Percentiles rank a stretch among this genome's conserved stretches.
phyloP scores from a whole-genome alignment of 225 moss, liverwort and hornwort species.

The Physcomitrellopsis africana region DNA sequence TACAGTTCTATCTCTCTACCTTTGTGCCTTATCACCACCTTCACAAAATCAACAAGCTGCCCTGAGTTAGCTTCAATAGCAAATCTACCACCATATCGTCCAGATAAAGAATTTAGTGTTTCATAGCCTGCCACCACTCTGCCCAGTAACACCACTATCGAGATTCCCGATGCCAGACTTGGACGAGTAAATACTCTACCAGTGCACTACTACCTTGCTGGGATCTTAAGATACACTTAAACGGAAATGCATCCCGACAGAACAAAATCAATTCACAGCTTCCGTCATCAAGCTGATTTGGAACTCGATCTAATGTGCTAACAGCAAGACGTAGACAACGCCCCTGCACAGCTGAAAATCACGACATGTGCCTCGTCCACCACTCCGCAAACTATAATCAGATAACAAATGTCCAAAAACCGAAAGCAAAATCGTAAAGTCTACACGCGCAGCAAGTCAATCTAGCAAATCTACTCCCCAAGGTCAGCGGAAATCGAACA shows the following conservation, averaged over 20 bases:
- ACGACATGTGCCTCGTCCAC: constrained; percentile 1
- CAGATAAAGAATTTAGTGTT: background rate
- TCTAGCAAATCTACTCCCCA: constrained; percentile 12
- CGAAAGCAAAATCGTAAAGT: background rate
- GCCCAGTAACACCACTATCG: constrained; percentile 9
- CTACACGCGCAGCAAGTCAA: constrained; percentile 5
- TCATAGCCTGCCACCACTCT: background rate
- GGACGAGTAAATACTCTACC: background rate
- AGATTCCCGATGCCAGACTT: constrained; percentile 11
- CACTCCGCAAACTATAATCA: constrained; percentile 19
- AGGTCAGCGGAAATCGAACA: constrained; percentile 23
- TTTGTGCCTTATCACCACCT: constrained; percentile 27
- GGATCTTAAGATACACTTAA: background rate
- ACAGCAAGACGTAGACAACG: constrained; percentile 15
- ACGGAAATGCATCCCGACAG: constrained; percentile 11
- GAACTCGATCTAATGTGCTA: constrained; percentile 30
- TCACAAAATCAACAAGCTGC: constrained; percentile 3
- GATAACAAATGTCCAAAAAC: constrained; percentile 15
- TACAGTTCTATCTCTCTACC: constrained; percentile 1
- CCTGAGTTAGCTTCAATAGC: constrained; percentile 21
- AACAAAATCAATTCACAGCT: background rate
- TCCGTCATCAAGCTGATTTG: constrained; percentile 29
- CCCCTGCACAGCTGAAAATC: constrained; percentile 2
- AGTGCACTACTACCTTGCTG: background rate
- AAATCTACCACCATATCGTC: background rate